Conservation (phyloP, 345 rosid species). For the Linum usitatissimum region DNA sequence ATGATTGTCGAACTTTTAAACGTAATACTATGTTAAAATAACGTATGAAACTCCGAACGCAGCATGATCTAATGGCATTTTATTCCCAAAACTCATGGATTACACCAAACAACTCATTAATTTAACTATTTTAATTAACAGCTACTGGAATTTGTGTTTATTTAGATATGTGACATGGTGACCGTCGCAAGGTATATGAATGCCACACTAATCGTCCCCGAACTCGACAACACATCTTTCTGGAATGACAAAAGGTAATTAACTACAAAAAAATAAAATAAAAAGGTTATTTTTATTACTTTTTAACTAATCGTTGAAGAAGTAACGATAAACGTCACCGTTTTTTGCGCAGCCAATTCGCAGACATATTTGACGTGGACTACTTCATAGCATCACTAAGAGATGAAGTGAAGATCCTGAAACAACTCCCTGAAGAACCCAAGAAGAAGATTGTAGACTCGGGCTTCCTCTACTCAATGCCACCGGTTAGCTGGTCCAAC, state of each 20-base stretch:
- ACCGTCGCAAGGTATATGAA: conserved; percentile 25
- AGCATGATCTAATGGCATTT: too few species aligned
- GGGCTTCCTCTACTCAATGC: not conserved
- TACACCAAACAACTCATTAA: too few species aligned
- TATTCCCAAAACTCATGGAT: too few species aligned
- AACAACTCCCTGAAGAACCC: conserved; percentile 1
- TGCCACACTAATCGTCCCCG: conserved; percentile 27
- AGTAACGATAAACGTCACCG: not conserved
- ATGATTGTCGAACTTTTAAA: too few species aligned
- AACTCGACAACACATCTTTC: conserved; percentile 26
- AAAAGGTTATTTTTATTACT: too few species aligned
- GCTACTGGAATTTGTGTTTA: not conserved
- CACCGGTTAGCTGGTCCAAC: conserved; percentile 2
- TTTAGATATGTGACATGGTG: conserved; percentile 30
- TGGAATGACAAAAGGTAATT: conserved; percentile 26
- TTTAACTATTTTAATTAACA: too few species aligned
- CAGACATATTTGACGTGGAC: conserved; percentile 1
- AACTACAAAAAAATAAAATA: too few species aligned
- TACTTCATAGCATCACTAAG: conserved; percentile 2
- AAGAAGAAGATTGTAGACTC: not conserved
- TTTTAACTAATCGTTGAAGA: too few species aligned
- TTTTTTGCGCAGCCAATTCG: conserved; percentile 1
- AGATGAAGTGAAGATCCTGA: conserved; percentile 1
- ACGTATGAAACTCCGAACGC: too few species aligned
- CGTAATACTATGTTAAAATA: too few species aligned